These are phyloP conservation scores for Chamaecyparis obtusa DNA, from an alignment of 75 land plant genomes.

Conservation along the genomic window DNA sequence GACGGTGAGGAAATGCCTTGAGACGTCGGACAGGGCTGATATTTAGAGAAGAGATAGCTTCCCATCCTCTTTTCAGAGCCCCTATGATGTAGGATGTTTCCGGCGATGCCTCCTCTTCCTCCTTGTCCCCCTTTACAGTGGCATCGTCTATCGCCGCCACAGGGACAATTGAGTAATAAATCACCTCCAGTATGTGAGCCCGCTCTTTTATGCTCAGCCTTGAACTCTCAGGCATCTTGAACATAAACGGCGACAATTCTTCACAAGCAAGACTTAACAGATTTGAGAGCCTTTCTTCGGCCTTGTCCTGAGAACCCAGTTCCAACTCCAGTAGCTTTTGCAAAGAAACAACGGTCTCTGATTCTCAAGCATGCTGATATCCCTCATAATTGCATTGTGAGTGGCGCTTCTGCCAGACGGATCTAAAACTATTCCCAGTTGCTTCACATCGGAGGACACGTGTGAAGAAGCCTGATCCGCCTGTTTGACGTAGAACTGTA, in stretches of 20 bases:
- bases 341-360: no score
- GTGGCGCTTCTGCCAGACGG: background rate
- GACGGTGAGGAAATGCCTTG: background rate
- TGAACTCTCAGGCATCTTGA: background rate
- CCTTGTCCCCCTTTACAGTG: background rate
- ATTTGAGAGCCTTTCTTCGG: background rate
- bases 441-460: no score
- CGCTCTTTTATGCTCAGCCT: background rate
- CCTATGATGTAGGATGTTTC: background rate
- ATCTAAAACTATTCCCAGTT: background rate
- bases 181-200: background rate
- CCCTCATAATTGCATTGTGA: constrained; percentile 14
- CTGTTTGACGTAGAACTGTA: no score
- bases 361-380: background rate
- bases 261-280: background rate
- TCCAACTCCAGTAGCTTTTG: constrained; percentile 15
- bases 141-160: background rate
- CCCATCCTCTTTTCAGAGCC: background rate
- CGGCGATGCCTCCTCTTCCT: background rate
- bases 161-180: background rate
- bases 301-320: background rate
- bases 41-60: background rate
- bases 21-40: background rate
- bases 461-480: no score
- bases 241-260: background rate